Percentiles rank a stretch among this genome's conserved stretches.
phyloP scores from a whole-genome alignment of 352 stramenopile species.

The Peronosclerospora sorghi region DNA sequence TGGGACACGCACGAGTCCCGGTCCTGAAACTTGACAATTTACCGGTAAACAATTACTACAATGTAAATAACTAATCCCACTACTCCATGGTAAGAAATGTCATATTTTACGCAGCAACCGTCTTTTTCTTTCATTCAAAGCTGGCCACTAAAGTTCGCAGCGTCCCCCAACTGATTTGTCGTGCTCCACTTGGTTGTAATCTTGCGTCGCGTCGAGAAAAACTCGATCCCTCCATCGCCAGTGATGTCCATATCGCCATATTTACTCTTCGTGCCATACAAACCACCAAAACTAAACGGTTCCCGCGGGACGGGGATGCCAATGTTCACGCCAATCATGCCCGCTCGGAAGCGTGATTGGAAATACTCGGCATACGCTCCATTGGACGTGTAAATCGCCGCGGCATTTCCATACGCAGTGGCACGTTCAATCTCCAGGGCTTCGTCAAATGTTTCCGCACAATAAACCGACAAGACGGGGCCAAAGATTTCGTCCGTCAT shows the following conservation, averaged over 20 bases:
- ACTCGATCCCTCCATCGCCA: conserved; percentile 93
- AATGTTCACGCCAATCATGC: conserved; percentile 96
- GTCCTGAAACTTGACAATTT: too few relatives aligned
- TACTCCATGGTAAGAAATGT: too few relatives aligned
- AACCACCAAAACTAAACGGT: conserved; percentile 94
- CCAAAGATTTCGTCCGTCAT: conserved; percentile 96
- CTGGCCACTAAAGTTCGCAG: conserved; percentile 63
- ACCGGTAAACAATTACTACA: too few relatives aligned
- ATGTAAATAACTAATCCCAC: too few relatives aligned
- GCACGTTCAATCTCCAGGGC: conserved; percentile 93
- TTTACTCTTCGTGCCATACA: conserved; percentile 95
- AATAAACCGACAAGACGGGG: conserved; percentile 89
- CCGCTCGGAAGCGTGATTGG: conserved; percentile 81
- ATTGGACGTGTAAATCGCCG: conserved; percentile 93
- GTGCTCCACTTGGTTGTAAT: conserved; percentile 92
- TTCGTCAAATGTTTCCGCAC: conserved; percentile 84
- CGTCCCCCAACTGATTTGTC: conserved; percentile 30
- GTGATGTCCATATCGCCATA: conserved; percentile 98
- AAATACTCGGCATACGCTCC: conserved; percentile 92
- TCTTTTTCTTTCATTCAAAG: too few relatives aligned
- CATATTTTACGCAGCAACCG: too few relatives aligned
- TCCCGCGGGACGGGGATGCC: conserved; percentile 91
- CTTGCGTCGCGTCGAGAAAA: conserved; percentile 96
- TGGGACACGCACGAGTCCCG: too few relatives aligned
- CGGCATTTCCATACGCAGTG: conserved; percentile 96